Conservation (phyloP, 345 rosid genomes). For the Anacardium occidentale region DNA sequence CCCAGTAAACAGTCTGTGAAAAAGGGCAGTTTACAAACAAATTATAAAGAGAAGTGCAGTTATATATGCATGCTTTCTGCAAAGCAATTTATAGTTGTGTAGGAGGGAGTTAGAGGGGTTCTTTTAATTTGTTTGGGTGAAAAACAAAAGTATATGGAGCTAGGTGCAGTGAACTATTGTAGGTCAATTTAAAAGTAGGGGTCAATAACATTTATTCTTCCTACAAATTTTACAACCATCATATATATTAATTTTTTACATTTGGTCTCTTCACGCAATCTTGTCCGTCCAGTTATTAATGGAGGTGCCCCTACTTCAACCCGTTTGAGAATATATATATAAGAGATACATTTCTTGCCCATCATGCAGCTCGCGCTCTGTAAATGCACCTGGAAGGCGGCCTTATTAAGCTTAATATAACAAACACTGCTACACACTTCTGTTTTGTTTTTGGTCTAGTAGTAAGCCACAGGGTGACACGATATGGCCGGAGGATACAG, state of each 20-base stretch:
- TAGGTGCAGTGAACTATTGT: slow-evolving; percentile 3
- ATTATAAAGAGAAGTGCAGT: background rate
- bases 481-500: slow-evolving; percentile 29
- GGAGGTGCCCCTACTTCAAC: too few relatives aligned
- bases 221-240: slow-evolving; percentile 20
- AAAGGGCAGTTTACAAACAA: too few relatives aligned
- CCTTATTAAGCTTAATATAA: background rate
- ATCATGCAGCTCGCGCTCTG: background rate
- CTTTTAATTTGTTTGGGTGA: background rate
- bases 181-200: slow-evolving; percentile 34
- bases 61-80: background rate
- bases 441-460: too few relatives aligned
- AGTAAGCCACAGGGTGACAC: background rate
- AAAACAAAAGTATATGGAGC: background rate
- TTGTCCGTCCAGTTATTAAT: slow-evolving; percentile 27
- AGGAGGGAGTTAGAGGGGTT: background rate
- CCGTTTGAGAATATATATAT: slow-evolving; percentile 15
- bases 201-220: slow-evolving; percentile 32
- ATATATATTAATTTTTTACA: background rate
- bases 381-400: background rate
- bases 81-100: slow-evolving; percentile 14
- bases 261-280: slow-evolving; percentile 24
- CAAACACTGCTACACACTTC: background rate
- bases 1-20: too few relatives aligned
- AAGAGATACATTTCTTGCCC: background rate